Evolutionary conservation across 108 stramenopile species (phyloP), one percentile per base, ranked within the genome.

Genomic region (Fragilariopsis cylindrus): DNA sequence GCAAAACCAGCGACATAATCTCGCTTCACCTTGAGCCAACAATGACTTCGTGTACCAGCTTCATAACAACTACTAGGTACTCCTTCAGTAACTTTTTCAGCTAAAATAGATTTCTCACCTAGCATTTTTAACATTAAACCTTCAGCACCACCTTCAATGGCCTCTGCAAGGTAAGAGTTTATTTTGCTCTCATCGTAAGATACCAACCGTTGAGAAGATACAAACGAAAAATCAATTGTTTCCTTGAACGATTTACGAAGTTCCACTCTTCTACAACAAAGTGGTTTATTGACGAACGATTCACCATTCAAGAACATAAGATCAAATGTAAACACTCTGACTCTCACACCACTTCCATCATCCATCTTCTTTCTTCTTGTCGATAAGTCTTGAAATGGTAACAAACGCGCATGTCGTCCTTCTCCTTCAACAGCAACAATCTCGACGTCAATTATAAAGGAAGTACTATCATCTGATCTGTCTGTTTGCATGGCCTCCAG

Each of bases 11-110:
- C 85, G 18, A 97, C 76, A 69, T 97, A 97, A 79, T 97, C 97
- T 76, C 94, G 87, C 76, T 97, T 97, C 45, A 97, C 90, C 66
- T 97, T 97, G 16, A 92, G 78, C 97, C 97, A 97, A 19, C 57
- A 69, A 5, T 74, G 75, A 57, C 78, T 79, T 19, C 85, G 71
- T 46, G 75, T 77, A 18, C 85, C 85, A 0, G 81, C 67, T 71
- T 85, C 85, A 46, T 85, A 85, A 13, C 47, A 48, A 46, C 76
- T 70, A 8, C 9, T 43, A 30, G 21, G 21, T 7, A 63, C 46
- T 15, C 42, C 63, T 44, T 50, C 2, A 53, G 7, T 49, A n/a
- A 0, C 40, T 58, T 58, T 73, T 18, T 16, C 44, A 48, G 70
- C 73, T 84, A 84, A 7, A 8, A 8, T 0, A 70, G 63, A 74